A percentile compares a stretch with the other conserved stretches of the same genome.
phyloP scores from a whole-genome alignment of 192 early-diverging fungal genomes.

The Cladochytrium replicatum region DNA sequence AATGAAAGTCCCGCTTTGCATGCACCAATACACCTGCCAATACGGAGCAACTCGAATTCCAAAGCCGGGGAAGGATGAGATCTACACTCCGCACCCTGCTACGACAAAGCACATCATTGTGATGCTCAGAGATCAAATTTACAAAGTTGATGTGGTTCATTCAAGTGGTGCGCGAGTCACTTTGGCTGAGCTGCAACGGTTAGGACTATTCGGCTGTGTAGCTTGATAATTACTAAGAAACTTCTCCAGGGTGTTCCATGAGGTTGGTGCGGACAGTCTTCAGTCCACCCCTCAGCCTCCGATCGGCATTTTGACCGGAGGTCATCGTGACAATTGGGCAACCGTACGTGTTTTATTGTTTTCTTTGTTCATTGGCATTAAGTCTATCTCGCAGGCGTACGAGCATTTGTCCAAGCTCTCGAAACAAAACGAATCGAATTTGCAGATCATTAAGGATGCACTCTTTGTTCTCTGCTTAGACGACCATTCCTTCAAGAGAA shows the following conservation, averaged over 20 bases:
- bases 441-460: constrained; percentile 61
- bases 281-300: constrained; percentile 36
- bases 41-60: constrained; percentile 78
- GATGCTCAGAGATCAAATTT: constrained; percentile 75
- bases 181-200: constrained; percentile 32
- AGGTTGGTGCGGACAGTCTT: constrained; percentile 16
- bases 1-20: constrained; percentile 58
- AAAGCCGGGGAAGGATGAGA: constrained; percentile 52
- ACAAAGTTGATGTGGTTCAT: constrained; percentile 65
- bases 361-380: not conserved
- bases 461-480: constrained; percentile 87
- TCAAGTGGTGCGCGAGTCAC: constrained; percentile 54
- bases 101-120: constrained; percentile 75
- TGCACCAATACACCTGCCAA: constrained; percentile 87
- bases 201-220: not conserved
- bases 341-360: constrained; percentile 17
- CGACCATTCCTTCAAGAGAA: constrained; percentile 47
- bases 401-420: constrained; percentile 14
- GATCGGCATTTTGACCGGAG: constrained; percentile 74
- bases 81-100: constrained; percentile 62
- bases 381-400: constrained; percentile 28
- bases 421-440: constrained; percentile 38
- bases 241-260: constrained; percentile 14
- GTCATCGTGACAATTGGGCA: constrained; percentile 84
- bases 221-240: not conserved